phyloP scores from a whole-genome alignment of 2,329 filamentous ascomycete genomes.

The Knoxdaviesia capensis region DNA sequence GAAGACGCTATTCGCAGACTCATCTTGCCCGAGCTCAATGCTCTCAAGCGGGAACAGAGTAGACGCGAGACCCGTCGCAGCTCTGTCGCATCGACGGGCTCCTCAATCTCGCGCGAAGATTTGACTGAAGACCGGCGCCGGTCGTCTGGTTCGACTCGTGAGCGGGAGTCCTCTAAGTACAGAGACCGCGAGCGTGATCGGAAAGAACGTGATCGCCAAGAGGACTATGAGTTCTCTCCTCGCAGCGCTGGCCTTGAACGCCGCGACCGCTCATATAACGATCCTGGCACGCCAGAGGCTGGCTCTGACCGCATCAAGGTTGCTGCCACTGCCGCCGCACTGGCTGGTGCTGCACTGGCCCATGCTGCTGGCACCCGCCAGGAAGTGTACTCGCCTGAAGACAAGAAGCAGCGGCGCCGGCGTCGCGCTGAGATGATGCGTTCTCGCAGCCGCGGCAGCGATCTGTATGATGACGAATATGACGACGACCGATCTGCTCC shows the following conservation, averaged over 20 bases:
- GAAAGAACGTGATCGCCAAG: slow-evolving; percentile 30
- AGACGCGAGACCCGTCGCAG: slow-evolving; percentile 47
- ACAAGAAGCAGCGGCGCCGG: slow-evolving; percentile 18
- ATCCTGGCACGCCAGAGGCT: slow-evolving; percentile 23
- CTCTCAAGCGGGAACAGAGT: slow-evolving; percentile 77
- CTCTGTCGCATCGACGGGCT: slow-evolving; percentile 37
- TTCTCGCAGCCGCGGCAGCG: slow-evolving; percentile 22
- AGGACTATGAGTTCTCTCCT: slow-evolving; percentile 30
- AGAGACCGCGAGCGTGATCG: slow-evolving; percentile 3
- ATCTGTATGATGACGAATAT: slow-evolving; percentile 27
- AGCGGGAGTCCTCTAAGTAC: slow-evolving; percentile 2
- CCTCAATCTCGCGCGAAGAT: slow-evolving; percentile 33
- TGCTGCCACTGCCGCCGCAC: slow-evolving; percentile 19
- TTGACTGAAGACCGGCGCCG: slow-evolving; percentile 38
- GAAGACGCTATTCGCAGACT: slow-evolving; percentile 82
- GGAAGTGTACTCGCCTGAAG: slow-evolving; percentile 1
- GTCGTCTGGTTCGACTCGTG: slow-evolving; percentile 19
- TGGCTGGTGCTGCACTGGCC: slow-evolving; percentile 6
- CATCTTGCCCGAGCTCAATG: slow-evolving; percentile 79
- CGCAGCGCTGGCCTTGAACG: slow-evolving; percentile 27
- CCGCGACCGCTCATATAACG: slow-evolving; percentile 18
- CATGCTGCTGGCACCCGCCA: slow-evolving; percentile 10
- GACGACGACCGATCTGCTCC: slow-evolving; percentile 34
- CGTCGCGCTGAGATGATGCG: slow-evolving; percentile 27
- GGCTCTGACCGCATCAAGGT: slow-evolving; percentile 22